Evolutionary conservation across 1,284 basidiomycete genomes (phyloP), one percentile per base, ranked within the genome.

Genomic region (Rhodotorula sp.): DNA sequence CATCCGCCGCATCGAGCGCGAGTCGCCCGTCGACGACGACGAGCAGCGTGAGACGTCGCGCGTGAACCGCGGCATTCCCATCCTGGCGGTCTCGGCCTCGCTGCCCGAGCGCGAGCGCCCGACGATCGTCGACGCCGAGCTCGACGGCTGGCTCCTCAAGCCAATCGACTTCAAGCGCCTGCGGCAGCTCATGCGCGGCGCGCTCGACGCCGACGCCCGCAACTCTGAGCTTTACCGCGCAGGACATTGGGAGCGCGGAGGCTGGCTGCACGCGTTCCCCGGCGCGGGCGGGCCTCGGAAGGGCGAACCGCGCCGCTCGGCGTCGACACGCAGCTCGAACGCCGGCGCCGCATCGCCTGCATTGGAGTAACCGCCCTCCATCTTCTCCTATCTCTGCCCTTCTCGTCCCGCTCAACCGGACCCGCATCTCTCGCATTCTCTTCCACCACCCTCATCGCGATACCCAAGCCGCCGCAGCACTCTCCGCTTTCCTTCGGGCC

Each of bases 141-240:
- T 79, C 32, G 73, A 78, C 37, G 73, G 73, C 29, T 76, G 75
- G 73, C 51, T 75, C 27, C 72, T 78, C 50, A 79, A 79, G 61
- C 78, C 78, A 10, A 66, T 79, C 64, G 76, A 78, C 44, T 78
- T 78, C 48, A 73, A 75, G 72, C 85, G 91, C 22, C 84, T 92
- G 9, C 82, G 85, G n/a, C 78, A 81, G 4, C 84, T 92, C 37
- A 80, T 92, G 46, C 81, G 82, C 21, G 90, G 89, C 0, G 84
- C 91, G 29, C 84, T 84, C 21, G 87, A 91, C 76, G 78, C 81
- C 2, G 76, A 76, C 0, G 86, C 88, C 78, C 85, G 90, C 34
- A 78, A 82, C 41, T 81, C 79, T 25, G 87, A 90, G 76, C 81
- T 88, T 0, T 92, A 91, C 80, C 59, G 19, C 3, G 71, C 71